A percentile compares a stretch with the other conserved stretches of the same genome.
Conservation (phyloP, 1,284 basidiomycete genomes). For the Malassezia psittaci region DNA sequence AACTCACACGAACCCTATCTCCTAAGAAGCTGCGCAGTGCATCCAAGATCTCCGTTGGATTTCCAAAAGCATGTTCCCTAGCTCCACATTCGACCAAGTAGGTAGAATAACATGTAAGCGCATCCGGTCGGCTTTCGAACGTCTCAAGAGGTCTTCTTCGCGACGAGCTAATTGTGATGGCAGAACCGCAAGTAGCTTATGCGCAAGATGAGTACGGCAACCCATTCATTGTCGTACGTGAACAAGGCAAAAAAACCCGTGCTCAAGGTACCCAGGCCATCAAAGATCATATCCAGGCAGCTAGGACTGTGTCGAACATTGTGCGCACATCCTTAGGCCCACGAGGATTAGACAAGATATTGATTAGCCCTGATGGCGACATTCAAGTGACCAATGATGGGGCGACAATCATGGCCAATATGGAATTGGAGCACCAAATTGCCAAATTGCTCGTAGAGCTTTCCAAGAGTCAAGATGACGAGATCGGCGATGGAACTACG, state of each 20-base stretch:
- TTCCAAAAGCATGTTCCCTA: too few species aligned
- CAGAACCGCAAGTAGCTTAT: slow-evolving; percentile 43
- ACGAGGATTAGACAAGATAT: slow-evolving; percentile 94
- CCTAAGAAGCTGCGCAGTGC: too few species aligned
- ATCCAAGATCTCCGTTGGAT: too few species aligned
- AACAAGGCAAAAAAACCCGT: slow-evolving; percentile 88
- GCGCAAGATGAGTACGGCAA: slow-evolving; percentile 66
- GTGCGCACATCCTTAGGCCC: slow-evolving; percentile 89
- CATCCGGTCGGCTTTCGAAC: too few species aligned
- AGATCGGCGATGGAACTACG: slow-evolving; percentile 97
- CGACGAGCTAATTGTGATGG: slow-evolving; percentile 21
- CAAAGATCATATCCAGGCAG: slow-evolving; percentile 59
- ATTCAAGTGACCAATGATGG: slow-evolving; percentile 99
- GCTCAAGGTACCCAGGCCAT: slow-evolving; percentile 90
- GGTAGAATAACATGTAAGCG: too few species aligned
- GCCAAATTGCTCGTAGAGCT: slow-evolving; percentile 94
- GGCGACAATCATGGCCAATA: slow-evolving; percentile 53
- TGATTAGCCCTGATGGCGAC: slow-evolving; percentile 94
- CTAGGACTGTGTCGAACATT: slow-evolving; percentile 91
- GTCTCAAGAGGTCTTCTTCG: not conserved
- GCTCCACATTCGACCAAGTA: too few species aligned
- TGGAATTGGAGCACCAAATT: slow-evolving; percentile 89
- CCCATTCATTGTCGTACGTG: slow-evolving; percentile 92
- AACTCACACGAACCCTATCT: too few species aligned
- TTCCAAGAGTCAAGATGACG: slow-evolving; percentile 95